Evolutionary conservation across 768 basidiomycete species (phyloP).

Genomic region (Podaxis sp.): DNA sequence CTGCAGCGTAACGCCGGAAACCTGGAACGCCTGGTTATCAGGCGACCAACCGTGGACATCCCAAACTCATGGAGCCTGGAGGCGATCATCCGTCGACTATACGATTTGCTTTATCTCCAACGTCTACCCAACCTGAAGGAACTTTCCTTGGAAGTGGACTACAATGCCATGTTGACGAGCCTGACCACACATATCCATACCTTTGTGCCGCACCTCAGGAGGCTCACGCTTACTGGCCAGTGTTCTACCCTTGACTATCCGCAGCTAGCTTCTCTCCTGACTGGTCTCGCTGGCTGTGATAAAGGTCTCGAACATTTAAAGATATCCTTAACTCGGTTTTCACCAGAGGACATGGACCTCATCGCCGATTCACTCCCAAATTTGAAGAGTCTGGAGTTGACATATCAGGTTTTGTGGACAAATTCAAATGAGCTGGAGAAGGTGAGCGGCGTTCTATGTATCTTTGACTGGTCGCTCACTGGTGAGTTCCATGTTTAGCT

Average conservation of each 20-base stretch:
- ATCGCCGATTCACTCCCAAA: conserved; percentile 1
- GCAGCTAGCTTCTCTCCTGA: not conserved
- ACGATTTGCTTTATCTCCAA: conserved; percentile 5
- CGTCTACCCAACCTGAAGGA: conserved; percentile 5
- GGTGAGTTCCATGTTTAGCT: not conserved
- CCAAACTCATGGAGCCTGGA: conserved; percentile 6
- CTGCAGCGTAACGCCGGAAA: conserved; percentile 10
- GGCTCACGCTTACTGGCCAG: conserved; percentile 2
- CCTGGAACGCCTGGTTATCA: conserved; percentile 16
- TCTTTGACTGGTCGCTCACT: not conserved
- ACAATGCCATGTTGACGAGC: not conserved
- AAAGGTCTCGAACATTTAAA: conserved; percentile 6
- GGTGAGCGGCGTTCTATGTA: not conserved
- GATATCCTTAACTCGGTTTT: conserved; percentile 3
- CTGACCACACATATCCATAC: conserved; percentile 8
- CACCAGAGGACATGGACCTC: conserved; percentile 3
- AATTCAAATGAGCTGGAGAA: not conserved
- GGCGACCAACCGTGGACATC: conserved; percentile 10
- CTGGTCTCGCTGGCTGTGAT: conserved; percentile 1
- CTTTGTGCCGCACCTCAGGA: conserved; percentile 11
- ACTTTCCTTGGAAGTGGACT: conserved; percentile 1
- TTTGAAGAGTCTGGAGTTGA: conserved; percentile 1
- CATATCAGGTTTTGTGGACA: not conserved
- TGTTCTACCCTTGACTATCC: conserved; percentile 4
- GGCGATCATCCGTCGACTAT: not conserved